A percentile compares a stretch with the other conserved stretches of the same genome.
phyloP scores from a whole-genome alignment of 805 yeast genomes.

The Cyberlindnera misumaiensis region DNA sequence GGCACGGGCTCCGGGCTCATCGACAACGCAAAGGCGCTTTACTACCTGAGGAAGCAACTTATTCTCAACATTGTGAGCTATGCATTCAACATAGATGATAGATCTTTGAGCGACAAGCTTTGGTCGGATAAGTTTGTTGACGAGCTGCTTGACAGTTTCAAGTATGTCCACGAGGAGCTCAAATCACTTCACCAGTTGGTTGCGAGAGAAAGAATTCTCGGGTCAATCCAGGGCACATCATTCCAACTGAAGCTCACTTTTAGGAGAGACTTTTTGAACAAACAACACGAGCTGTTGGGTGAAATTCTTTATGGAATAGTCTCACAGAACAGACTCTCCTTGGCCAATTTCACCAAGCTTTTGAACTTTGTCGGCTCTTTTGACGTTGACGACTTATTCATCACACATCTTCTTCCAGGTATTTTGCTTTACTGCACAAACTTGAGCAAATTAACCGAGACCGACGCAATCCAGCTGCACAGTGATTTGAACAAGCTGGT shows the following conservation, averaged over 20 bases:
- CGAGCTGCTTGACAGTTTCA: conserved; percentile 48
- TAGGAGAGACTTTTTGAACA: conserved; percentile 55
- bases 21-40: conserved; percentile 63
- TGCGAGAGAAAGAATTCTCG: conserved; percentile 46
- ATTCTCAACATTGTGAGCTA: conserved; percentile 60
- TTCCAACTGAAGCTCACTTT: conserved; percentile 45
- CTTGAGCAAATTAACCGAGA: conserved; percentile 29
- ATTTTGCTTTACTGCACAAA: conserved; percentile 39
- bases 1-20: conserved; percentile 38
- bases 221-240: conserved; percentile 36
- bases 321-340: conserved; percentile 28
- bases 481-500: conserved; percentile 29
- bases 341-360: conserved; percentile 32
- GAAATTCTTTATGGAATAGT: conserved; percentile 53
- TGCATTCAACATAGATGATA: conserved; percentile 24
- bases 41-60: conserved; percentile 61
- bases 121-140: conserved; percentile 27
- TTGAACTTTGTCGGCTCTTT: conserved; percentile 41
- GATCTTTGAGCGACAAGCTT: conserved; percentile 19
- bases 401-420: conserved; percentile 59
- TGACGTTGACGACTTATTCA: conserved; percentile 54
- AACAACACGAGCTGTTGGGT: conserved; percentile 66
- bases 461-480: conserved; percentile 34
- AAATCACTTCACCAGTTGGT: conserved; percentile 45
- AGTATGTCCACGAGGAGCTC: conserved; percentile 50